A percentile compares a stretch with the other conserved stretches of the same genome.
These are phyloP conservation scores for Termitomyces bulborhizus DNA, from an alignment of 768 basidiomycete species.

Conservation along the genomic window DNA sequence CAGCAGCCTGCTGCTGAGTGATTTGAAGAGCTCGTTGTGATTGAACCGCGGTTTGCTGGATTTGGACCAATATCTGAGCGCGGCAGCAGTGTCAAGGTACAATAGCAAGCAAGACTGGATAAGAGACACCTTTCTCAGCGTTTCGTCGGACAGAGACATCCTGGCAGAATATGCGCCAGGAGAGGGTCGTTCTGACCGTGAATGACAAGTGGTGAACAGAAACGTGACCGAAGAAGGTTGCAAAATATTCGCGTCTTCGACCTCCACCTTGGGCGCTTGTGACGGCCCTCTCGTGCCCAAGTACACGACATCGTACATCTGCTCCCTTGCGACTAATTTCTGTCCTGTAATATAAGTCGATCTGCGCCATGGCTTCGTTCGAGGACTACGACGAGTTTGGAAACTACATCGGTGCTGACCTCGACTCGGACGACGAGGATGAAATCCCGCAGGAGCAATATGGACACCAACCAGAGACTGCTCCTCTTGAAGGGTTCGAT, in stretches of 20 bases:
- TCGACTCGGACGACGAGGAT: constrained; percentile 83
- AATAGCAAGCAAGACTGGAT: constrained; percentile 6
- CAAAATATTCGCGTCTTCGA: constrained; percentile 21
- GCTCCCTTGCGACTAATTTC: not conserved
- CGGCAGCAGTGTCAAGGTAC: constrained; percentile 14
- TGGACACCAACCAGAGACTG: constrained; percentile 27
- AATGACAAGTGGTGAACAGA: not conserved
- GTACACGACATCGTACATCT: not conserved
- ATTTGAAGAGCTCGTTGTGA: constrained; percentile 75
- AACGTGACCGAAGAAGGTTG: constrained; percentile 22
- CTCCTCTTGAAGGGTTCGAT: constrained; percentile 79
- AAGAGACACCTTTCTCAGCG: constrained; percentile 52
- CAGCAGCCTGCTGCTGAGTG: constrained; percentile 65
- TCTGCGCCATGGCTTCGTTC: constrained; percentile 40
- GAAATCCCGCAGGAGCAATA: constrained; percentile 49
- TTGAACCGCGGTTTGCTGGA: constrained; percentile 84
- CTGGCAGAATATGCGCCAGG: constrained; percentile 1
- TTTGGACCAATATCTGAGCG: constrained; percentile 81
- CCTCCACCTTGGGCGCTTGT: constrained; percentile 1
- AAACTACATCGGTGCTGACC: constrained; percentile 94
- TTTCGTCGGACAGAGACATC: constrained; percentile 23
- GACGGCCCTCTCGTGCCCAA: not conserved
- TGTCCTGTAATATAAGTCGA: constrained; percentile 4
- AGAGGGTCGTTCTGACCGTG: not conserved
- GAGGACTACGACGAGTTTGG: constrained; percentile 94